phyloP scores from a whole-genome alignment of 2,329 filamentous ascomycete genomes.

The Passalora sequoiae region DNA sequence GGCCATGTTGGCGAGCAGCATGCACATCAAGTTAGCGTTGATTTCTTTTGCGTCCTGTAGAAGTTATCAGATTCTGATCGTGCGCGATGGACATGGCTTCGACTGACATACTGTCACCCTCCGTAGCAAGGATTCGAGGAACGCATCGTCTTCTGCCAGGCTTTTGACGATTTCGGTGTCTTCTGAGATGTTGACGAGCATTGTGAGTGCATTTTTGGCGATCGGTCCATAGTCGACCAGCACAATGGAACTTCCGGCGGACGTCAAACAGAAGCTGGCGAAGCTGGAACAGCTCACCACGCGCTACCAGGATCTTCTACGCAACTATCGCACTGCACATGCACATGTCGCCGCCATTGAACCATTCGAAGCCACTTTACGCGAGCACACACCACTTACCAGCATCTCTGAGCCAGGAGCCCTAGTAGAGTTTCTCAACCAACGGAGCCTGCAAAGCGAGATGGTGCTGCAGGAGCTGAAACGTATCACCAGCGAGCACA shows the following conservation, averaged over 20 bases:
- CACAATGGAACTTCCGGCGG: conserved; percentile 60
- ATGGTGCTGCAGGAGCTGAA: conserved; percentile 95
- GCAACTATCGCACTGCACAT: conserved; percentile 89
- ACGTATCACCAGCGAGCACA: conserved; percentile 59
- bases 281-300: conserved; percentile 87
- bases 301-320: conserved; percentile 82
- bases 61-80: background rate
- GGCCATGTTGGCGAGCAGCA: conserved; percentile 87
- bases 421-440: conserved; percentile 82
- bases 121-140: conserved; percentile 67
- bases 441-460: conserved; percentile 77
- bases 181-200: conserved; percentile 78
- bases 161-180: conserved; percentile 69
- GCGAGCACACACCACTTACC: conserved; percentile 85
- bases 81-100: conserved; percentile 8
- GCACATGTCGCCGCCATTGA: conserved; percentile 81
- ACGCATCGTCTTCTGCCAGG: conserved; percentile 72
- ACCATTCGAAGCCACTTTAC: conserved; percentile 83
- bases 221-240: conserved; percentile 85
- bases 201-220: conserved; percentile 85
- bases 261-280: conserved; percentile 69
- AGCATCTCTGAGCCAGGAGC: conserved; percentile 81
- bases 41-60: conserved; percentile 64
- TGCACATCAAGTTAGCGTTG: conserved; percentile 78
- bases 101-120: conserved; percentile 68